Evolutionary conservation across 140 eudicot genomes (phyloP), one percentile per base, ranked within the genome.

Genomic region (Anethum foeniculum): DNA sequence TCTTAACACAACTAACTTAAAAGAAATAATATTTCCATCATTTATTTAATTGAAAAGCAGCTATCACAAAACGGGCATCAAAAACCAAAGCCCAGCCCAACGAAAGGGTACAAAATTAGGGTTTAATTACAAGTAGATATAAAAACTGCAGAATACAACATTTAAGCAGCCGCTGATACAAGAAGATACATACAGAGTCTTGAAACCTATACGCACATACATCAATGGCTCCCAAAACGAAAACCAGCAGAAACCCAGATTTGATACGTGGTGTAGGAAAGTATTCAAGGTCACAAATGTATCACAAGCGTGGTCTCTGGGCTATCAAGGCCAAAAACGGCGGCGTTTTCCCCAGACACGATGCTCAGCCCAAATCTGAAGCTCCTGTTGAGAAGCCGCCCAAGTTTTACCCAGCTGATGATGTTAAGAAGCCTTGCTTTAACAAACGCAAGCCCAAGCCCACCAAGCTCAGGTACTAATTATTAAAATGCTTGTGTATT

Each of bases 301-400:
- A 91, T 87, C 94, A 91, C 82, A 91, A 89, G 84, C 79, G 92
- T 43, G 97, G 97, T 49, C 84, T 91, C 0, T 91, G 97, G 97
- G 94, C 94, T 27, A 91, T 91, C 52, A 91, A 91, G 84, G 94
- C 92, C 48, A 91, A 91, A 44, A 91, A 91, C 80, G 92, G 92
- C 34, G 94, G 97, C 25, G 90, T 68, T 71, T 91, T 91, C 80
- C 97, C 97, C 2, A 75, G 73, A 11, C 93, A 89, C 51, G 89
- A 87, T 36, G 82, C 84, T 58, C 81, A 84, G 65, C 80, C 90
- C n/a, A 87, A 81, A 13, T 81, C 58, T 27, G 80, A 52, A 15
- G 78, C 82, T 30, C 80, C 87, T 6, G 88, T 80, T 34, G 95
- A 69, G 77, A 88, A 88, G 73, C 76, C 87, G 0, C 85, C 91